phyloP scores from a whole-genome alignment of 768 basidiomycete species.

The Stropharia rugosoannulata region DNA sequence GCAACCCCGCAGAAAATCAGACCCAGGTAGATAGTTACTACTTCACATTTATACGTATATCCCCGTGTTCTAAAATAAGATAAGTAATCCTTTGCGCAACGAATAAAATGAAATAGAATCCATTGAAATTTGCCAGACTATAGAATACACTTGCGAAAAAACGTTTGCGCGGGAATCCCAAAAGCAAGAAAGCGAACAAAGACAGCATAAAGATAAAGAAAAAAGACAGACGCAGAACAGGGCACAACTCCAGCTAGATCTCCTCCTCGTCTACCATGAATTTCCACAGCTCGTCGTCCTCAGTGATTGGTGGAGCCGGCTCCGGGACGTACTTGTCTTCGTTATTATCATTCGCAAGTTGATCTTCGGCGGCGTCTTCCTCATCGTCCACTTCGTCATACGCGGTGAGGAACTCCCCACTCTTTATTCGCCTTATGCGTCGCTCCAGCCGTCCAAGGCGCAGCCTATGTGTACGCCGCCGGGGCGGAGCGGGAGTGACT shows the following conservation, averaged over 20 bases:
- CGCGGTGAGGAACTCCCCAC: conserved; percentile 27
- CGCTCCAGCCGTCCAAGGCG: conserved; percentile 26
- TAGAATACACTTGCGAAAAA: no score
- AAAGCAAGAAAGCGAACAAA: no score
- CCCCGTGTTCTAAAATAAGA: no score
- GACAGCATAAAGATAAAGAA: no score
- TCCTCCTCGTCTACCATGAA: conserved; percentile 30
- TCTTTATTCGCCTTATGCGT: conserved; percentile 29
- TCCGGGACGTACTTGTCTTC: conserved; percentile 8
- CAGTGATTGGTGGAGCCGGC: background rate
- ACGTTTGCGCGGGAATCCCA: no score
- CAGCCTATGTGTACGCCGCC: conserved; percentile 34
- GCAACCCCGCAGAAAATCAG: no score
- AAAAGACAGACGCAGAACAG: background rate
- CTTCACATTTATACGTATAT: no score
- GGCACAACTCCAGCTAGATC: conserved; percentile 12
- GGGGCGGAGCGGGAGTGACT: conserved; percentile 42
- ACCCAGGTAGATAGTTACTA: no score
- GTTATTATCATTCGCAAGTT: conserved; percentile 17
- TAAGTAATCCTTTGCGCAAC: no score
- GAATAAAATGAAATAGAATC: no score
- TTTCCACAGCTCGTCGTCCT: conserved; percentile 22
- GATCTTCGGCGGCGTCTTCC: conserved; percentile 7
- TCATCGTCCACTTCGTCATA: conserved; percentile 27
- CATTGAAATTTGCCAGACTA: no score